Base-by-base conservation (phyloP, 805 yeast genomes). In the Gaillardinia entomophila region DNA sequence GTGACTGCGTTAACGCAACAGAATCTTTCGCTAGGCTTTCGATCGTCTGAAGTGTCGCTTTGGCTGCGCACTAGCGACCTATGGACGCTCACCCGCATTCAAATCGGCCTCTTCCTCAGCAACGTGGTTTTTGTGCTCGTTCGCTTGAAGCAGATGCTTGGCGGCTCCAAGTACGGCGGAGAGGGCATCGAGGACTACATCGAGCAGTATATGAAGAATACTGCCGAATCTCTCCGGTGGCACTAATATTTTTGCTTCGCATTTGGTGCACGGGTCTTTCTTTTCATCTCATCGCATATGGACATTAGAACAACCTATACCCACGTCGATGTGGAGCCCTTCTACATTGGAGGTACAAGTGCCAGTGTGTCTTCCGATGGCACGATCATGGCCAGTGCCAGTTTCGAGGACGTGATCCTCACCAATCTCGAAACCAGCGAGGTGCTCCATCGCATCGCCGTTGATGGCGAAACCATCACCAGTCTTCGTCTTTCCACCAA, bases 381-480 rank as follows among this genome's bases (percentile, higher is more conserved):
- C 6, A 46, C 64, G 3, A 46, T 82, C 1, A 54, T 89, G 35
- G 96, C 94, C 6, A 82, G 96, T 1, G 82, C 96, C 1, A 71
- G 82, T 13, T 66, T 81, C 20, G 96, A 86, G 49, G 86, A 82
- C 44, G 73, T 87, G 2, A 73, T 83, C 28, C 66, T 92, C 17
- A 72, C 90, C 24, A 72, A 86, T 45, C 57, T 84, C 31, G 51
- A 51, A 5, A 71, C 82, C 13, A 82, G 83, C 35, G 65, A 72
- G 41, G 57, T 70, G 14, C 36, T 85, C 4, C 79, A 75, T 43
- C 70, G 65, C 26, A 60, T 92, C 24, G 83, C 81, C 36, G 96
- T 95, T 22, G 97, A 90, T 52, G 95, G 88, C 26, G 87, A 82
- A 43, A 67, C 71, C 32, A 67, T 92, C 28, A 86, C 97, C 0